Base-by-base conservation (phyloP, 768 basidiomycete species). In the Pulveroboletus sp. region DNA sequence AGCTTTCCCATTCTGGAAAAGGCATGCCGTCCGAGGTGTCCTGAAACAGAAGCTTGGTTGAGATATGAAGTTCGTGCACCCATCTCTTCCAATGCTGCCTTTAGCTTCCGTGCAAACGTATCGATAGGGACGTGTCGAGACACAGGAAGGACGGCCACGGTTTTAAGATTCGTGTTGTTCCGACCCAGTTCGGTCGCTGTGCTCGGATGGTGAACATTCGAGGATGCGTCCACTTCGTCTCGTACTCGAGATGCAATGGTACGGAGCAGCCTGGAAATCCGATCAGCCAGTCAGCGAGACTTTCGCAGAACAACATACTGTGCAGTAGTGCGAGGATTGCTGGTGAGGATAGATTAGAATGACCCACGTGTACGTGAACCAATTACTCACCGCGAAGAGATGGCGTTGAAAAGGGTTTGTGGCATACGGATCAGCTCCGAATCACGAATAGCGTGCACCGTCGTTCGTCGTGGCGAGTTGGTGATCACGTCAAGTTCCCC, bases 401-500 rank as follows among this genome's bases (percentile, higher is more conserved):
- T 95, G 1, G 96, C 96, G 66, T 98, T 98, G 75, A 98, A 99
- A 10, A 99, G 76, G 0, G 96, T 96, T 61, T 89, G 85, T 1
- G 96, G 96, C 89, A 99, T 96, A 24, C 95, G 76, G 24, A 95
- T 95, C 12, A 99, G 77, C 66, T 99, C 96, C 0, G 93, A 93
- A 64, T 99, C 96, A 59, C 96, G 91, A 55, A 99, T 98, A 7
- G 96, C 96, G 69, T 98, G 95, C 16, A 97, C 83, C 1, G 93
- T 98, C 41, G 84, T 94, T 47, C 86, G 80, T 49, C 96, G 81
- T 4, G 81, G 80, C 16, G 85, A 88, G 58, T 86, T 89, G 8
- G 94, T 96, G 61, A 99, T 98, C 45, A 96, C 96, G 65, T 98
- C 96, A 12, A 99, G 76, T 68, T 99, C 96, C 22, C 96, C 96